Conservation (phyloP, 768 basidiomycete species). For the Hygrophoropsis aurantiaca region DNA sequence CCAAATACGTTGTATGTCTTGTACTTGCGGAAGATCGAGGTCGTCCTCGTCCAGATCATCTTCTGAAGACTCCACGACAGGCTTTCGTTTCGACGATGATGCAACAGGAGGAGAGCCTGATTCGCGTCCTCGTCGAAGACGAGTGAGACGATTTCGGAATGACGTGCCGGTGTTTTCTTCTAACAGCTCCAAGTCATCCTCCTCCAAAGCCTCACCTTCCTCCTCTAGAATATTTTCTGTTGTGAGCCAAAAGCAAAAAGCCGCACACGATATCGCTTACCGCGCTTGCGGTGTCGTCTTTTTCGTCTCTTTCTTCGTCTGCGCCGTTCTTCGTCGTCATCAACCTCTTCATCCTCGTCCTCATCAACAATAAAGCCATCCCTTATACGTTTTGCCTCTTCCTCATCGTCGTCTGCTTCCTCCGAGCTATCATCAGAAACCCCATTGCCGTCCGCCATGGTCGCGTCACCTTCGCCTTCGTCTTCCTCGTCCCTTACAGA, state of each 20-base stretch:
- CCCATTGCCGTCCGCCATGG: slow-evolving; percentile 42
- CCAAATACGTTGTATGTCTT: slow-evolving; percentile 69
- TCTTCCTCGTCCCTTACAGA: slow-evolving; percentile 42
- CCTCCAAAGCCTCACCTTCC: slow-evolving; percentile 75
- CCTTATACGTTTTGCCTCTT: slow-evolving; percentile 74
- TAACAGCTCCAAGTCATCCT: slow-evolving; percentile 80
- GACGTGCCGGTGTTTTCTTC: slow-evolving; percentile 84
- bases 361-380: slow-evolving; percentile 95
- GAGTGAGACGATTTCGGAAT: slow-evolving; percentile 72
- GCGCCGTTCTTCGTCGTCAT: slow-evolving; percentile 55
- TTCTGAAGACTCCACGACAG: slow-evolving; percentile 70
- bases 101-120: slow-evolving; percentile 68
- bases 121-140: slow-evolving; percentile 71
- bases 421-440: slow-evolving; percentile 83
- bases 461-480: slow-evolving; percentile 58
- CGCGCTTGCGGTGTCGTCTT: slow-evolving; percentile 57
- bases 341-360: slow-evolving; percentile 78
- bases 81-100: slow-evolving; percentile 59
- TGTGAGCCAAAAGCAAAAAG: slow-evolving; percentile 6
- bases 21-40: slow-evolving; percentile 48
- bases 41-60: slow-evolving; percentile 68
- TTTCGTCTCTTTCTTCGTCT: slow-evolving; percentile 66
- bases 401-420: slow-evolving; percentile 88
- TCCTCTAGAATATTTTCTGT: slow-evolving; percentile 31
- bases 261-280: slow-evolving; percentile 31